Evolutionary conservation across 495 filamentous ascomycete genomes (phyloP).

Genomic region (Penicillium bovifimosum): DNA sequence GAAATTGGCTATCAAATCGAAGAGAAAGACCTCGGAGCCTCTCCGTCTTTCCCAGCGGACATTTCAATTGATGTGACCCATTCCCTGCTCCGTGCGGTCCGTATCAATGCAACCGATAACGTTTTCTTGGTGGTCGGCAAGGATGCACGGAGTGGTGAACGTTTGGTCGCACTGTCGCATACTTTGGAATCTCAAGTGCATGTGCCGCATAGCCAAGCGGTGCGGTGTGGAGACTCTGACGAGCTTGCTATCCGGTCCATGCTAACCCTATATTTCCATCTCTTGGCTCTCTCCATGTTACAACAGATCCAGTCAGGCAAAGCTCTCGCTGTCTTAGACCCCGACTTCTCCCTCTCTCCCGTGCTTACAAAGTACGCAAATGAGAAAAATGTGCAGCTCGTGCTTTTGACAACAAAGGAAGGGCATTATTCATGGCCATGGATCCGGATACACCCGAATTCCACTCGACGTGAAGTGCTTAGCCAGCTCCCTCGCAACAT

Average conservation of each 20-base stretch:
- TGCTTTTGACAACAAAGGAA: constrained; percentile 15
- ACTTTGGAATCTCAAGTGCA: constrained; percentile 8
- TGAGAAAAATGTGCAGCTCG: constrained; percentile 12
- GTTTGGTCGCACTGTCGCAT: constrained; percentile 10
- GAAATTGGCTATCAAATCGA: constrained; percentile 12
- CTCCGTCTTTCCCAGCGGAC: neutral
- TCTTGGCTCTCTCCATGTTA: constrained; percentile 15
- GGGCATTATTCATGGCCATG: constrained; percentile 10
- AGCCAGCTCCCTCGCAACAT: constrained; percentile 12
- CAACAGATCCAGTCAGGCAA: constrained; percentile 4
- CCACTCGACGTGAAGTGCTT: constrained; percentile 10
- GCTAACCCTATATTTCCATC: constrained; percentile 13
- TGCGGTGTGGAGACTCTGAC: constrained; percentile 5
- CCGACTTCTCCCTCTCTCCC: constrained; percentile 13
- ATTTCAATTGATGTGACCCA: constrained; percentile 8
- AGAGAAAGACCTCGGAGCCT: neutral
- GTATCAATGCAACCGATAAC: constrained; percentile 1
- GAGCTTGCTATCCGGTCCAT: constrained; percentile 5
- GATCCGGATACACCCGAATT: constrained; percentile 14
- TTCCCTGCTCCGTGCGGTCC: constrained; percentile 14
- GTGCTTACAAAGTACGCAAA: constrained; percentile 14
- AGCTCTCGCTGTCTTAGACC: constrained; percentile 15
- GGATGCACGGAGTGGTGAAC: neutral
- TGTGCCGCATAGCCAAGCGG: constrained; percentile 11
- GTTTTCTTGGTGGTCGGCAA: constrained; percentile 17